Evolutionary conservation across 768 basidiomycete genomes (phyloP).

Genomic region (Aureoboletus auriporus): DNA sequence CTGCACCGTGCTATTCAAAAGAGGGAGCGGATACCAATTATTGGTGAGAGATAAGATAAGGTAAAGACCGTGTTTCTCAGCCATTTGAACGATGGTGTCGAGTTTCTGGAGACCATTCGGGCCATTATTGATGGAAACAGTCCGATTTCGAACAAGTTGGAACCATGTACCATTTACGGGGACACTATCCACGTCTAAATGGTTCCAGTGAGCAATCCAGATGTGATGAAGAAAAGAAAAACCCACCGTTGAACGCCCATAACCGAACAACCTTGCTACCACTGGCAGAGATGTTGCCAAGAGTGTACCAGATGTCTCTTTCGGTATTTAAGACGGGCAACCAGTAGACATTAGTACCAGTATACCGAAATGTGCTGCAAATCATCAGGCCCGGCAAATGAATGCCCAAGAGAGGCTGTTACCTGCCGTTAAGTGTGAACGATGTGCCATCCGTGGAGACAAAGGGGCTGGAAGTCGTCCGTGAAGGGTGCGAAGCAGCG

Average conservation of each 20-base stretch:
- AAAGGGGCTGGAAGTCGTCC: conserved; percentile 36
- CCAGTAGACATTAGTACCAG: conserved; percentile 70
- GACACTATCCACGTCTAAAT: conserved; percentile 46
- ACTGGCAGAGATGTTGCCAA: conserved; percentile 52
- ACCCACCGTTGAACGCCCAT: conserved; percentile 69
- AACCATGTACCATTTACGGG: conserved; percentile 62
- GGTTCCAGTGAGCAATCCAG: conserved; percentile 6
- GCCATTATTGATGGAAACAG: conserved; percentile 51
- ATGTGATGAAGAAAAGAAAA: background rate
- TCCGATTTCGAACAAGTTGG: conserved; percentile 55
- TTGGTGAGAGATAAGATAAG: conserved; percentile 57
- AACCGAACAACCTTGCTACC: conserved; percentile 59
- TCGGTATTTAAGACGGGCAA: conserved; percentile 48
- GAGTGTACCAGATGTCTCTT: conserved; percentile 53
- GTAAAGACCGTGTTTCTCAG: conserved; percentile 50
- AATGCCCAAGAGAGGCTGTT: background rate
- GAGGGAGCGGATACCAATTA: conserved; percentile 50
- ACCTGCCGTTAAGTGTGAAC: conserved; percentile 57
- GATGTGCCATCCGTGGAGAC: conserved; percentile 41
- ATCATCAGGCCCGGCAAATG: conserved; percentile 23
- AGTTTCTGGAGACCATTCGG: conserved; percentile 61
- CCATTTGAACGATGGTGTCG: conserved; percentile 53
- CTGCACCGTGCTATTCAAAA: conserved; percentile 21
- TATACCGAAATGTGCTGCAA: conserved; percentile 37
- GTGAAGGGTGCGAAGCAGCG: conserved; percentile 19